Evolutionary conservation across 1,284 basidiomycete genomes (phyloP), one percentile per base, ranked within the genome.

Genomic region (Grifola frondosa): DNA sequence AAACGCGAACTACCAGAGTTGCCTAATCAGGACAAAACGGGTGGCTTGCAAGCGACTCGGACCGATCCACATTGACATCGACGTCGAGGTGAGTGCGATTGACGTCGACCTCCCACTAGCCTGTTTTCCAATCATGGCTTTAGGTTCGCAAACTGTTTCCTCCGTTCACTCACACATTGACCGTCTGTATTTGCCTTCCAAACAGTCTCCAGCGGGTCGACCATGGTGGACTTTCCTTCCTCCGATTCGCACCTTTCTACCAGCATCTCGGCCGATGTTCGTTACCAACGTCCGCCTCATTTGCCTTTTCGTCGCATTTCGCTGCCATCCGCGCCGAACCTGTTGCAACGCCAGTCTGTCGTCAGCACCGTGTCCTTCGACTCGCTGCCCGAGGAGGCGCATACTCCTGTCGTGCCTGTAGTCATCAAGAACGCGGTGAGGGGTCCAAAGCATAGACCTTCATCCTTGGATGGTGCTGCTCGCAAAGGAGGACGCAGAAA

Each of bases 251-350:
- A 56, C 31, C 48, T 48, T 26, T 46, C 53, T 19, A 22, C 49
- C 22, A 49, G 49, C 29, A 16, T 50, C 13, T 50, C 55, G 5
- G 44, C 51, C 46, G 49, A 63, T 43, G 15, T 39, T 36, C 54
- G 38, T 42, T 48, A 50, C 33, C 54, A 53, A 35, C 63, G 68
- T 8, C 65, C 69, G 6, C 68, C 73, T 2, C 69, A 80, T 56
- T 72, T 77, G 52, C 84, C 86, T 8, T 89, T 89, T 59, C 77
- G 87, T 41, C 73, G 87, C 31, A 89, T 89, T 48, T 89, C 87
- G 12, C 67, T 89, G 7, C 87, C 87, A 11, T 74, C 78, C 7
- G 69, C 75, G 6, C 79, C 83, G 3, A 73, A 73, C 36, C 49
- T 75, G 12, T 57, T 73, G 19, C 69, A 84, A 49, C 68, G 84